Conservation (phyloP, 2,329 filamentous ascomycete genomes). For the Penicillium capsulatum region DNA sequence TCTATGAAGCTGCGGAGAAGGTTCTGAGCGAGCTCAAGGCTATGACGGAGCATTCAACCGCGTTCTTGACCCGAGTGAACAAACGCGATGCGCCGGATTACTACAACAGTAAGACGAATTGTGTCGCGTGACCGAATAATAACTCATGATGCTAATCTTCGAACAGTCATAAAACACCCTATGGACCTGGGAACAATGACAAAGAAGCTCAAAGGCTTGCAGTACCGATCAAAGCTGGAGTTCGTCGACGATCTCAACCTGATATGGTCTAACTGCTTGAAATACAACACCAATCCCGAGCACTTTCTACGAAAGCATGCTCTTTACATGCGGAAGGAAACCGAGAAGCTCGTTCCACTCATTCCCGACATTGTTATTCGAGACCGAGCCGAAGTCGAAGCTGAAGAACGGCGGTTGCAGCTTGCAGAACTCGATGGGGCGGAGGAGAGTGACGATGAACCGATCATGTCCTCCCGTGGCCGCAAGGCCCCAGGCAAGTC, state of each 20-base stretch:
- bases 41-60: conserved; percentile 94
- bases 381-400: conserved; percentile 90
- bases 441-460: conserved; percentile 94
- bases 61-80: conserved; percentile 89
- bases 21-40: conserved; percentile 96
- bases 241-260: conserved; percentile 91
- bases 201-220: conserved; percentile 82
- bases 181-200: conserved; percentile 99
- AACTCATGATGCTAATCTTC: conserved; percentile 19
- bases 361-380: conserved; percentile 91
- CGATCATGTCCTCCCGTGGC: conserved; percentile 95
- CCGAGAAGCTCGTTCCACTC: conserved; percentile 89
- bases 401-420: conserved; percentile 74
- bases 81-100: conserved; percentile 97
- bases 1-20: conserved; percentile 95
- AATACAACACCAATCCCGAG: conserved; percentile 86
- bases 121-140: too few species aligned
- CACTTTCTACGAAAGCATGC: conserved; percentile 90
- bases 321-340: conserved; percentile 93
- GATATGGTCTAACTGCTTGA: conserved; percentile 95
- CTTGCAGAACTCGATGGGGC: conserved; percentile 74
- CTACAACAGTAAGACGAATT: conserved; percentile 71
- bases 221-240: conserved; percentile 85
- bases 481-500: conserved; percentile 75
- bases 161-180: conserved; percentile 80